Evolutionary conservation across 1,284 basidiomycete genomes (phyloP).

Genomic region (Cerrena zonata): DNA sequence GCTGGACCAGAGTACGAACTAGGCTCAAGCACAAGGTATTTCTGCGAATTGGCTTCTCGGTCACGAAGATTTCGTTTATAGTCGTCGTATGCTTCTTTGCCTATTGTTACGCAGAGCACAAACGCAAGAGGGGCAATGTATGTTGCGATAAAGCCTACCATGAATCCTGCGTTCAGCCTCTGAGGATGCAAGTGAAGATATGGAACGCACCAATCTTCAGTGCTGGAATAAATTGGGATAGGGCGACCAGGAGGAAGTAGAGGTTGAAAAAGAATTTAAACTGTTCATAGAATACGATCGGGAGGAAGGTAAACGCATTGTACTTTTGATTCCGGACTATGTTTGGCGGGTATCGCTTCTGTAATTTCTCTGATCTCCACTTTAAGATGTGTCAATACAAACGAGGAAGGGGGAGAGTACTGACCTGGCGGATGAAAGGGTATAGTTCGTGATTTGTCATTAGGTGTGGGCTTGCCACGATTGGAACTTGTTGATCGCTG

Average conservation of each 20-base stretch:
- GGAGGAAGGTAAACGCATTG: slow-evolving; percentile 89
- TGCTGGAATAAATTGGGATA: slow-evolving; percentile 93
- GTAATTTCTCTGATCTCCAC: slow-evolving; percentile 52
- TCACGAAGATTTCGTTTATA: slow-evolving; percentile 90
- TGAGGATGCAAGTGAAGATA: neutral
- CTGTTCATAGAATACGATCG: slow-evolving; percentile 96
- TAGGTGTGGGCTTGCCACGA: slow-evolving; percentile 28
- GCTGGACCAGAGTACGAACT: slow-evolving; percentile 23
- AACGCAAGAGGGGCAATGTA: slow-evolving; percentile 96
- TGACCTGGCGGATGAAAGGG: slow-evolving; percentile 71
- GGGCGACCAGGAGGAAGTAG: slow-evolving; percentile 94
- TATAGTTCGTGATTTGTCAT: slow-evolving; percentile 72
- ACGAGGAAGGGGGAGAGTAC: neutral
- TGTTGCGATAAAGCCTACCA: slow-evolving; percentile 84
- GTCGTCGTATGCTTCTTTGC: slow-evolving; percentile 98
- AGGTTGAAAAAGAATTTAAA: slow-evolving; percentile 99
- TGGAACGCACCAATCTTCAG: slow-evolving; percentile 80
- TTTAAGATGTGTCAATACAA: neutral
- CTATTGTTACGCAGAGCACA: slow-evolving; percentile 91
- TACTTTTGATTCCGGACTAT: slow-evolving; percentile 98
- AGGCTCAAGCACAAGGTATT: slow-evolving; percentile 77
- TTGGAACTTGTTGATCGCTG: slow-evolving; percentile 30
- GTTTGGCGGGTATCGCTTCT: slow-evolving; percentile 72
- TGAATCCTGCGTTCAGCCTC: slow-evolving; percentile 3
- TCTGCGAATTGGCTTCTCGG: slow-evolving; percentile 88